phyloP scores from a whole-genome alignment of 2,329 filamentous ascomycete species.

The Cladosporium sp. region DNA sequence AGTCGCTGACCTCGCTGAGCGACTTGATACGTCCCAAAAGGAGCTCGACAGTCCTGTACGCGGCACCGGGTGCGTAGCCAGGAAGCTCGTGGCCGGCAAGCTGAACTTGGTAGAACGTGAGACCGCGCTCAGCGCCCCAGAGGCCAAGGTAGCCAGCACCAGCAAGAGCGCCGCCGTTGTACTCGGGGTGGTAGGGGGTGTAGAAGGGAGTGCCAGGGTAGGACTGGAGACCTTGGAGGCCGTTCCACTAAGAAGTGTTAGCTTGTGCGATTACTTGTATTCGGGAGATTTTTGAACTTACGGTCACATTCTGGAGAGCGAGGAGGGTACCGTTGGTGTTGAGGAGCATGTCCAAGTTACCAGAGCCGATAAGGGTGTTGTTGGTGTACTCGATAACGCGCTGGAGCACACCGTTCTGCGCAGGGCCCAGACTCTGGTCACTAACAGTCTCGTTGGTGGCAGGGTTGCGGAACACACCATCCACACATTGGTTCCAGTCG shows the following conservation, averaged over 20 bases:
- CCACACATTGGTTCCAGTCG: constrained; percentile 36
- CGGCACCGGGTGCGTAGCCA: constrained; percentile 47
- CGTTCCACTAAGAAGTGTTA: constrained; percentile 53
- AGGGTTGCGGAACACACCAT: constrained; percentile 32
- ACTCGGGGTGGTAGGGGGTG: constrained; percentile 48
- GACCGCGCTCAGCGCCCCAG: constrained; percentile 47
- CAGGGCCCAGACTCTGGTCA: constrained; percentile 45
- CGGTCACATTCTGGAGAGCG: constrained; percentile 57
- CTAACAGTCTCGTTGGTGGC: constrained; percentile 28
- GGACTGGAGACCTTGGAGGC: constrained; percentile 48
- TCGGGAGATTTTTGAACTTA: constrained; percentile 36
- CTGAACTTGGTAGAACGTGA: constrained; percentile 49
- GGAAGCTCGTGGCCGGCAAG: constrained; percentile 49
- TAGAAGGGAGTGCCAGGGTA: constrained; percentile 46
- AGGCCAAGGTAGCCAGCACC: constrained; percentile 46
- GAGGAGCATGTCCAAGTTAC: constrained; percentile 53
- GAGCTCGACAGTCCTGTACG: constrained; percentile 47
- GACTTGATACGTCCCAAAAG: constrained; percentile 44
- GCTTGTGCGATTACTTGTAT: constrained; percentile 17
- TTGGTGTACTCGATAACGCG: constrained; percentile 56
- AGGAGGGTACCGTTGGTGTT: constrained; percentile 55
- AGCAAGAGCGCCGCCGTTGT: constrained; percentile 42
- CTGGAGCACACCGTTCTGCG: constrained; percentile 44
- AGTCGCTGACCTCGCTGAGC: constrained; percentile 36
- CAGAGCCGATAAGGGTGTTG: constrained; percentile 53